phyloP scores from a whole-genome alignment of 2,329 filamentous ascomycete species.

The Ophidiomyces ophidiicola region DNA sequence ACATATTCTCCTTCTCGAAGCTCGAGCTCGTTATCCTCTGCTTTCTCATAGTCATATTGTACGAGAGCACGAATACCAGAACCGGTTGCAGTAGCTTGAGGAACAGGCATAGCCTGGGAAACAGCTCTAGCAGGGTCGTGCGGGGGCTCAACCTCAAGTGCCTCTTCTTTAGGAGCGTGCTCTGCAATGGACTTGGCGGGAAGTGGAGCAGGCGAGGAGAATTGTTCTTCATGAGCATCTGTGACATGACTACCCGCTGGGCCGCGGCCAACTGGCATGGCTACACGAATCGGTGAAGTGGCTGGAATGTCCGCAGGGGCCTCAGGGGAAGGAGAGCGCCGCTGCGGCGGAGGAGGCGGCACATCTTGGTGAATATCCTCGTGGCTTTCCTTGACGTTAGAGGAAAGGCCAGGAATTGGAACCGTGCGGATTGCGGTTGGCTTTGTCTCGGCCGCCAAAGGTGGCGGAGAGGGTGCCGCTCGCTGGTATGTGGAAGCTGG shows the following conservation, averaged over 20 bases:
- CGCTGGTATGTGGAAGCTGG: slow-evolving; percentile 26
- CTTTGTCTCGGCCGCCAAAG: slow-evolving; percentile 55
- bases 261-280: slow-evolving; percentile 66
- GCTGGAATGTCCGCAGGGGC: slow-evolving; percentile 40
- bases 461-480: slow-evolving; percentile 44
- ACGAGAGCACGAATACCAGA: slow-evolving; percentile 63
- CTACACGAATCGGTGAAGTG: slow-evolving; percentile 69
- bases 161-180: slow-evolving; percentile 51
- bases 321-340: slow-evolving; percentile 34
- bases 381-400: slow-evolving; percentile 43
- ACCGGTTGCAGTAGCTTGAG: slow-evolving; percentile 27
- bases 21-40: slow-evolving; percentile 92
- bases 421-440: slow-evolving; percentile 57
- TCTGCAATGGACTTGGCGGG: slow-evolving; percentile 53
- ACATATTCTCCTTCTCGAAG: slow-evolving; percentile 79
- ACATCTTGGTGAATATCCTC: slow-evolving; percentile 26
- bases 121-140: slow-evolving; percentile 51
- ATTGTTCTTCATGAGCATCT: slow-evolving; percentile 33
- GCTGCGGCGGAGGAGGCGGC: slow-evolving; percentile 34
- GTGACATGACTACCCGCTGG: slow-evolving; percentile 34
- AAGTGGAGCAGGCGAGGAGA: slow-evolving; percentile 36
- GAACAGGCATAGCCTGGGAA: slow-evolving; percentile 43
- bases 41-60: slow-evolving; percentile 94
- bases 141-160: slow-evolving; percentile 51
- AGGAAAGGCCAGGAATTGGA: slow-evolving; percentile 64